Evolutionary conservation across 352 stramenopile species (phyloP), one percentile per base, ranked within the genome.

Genomic region (Phytophthora kernoviae): DNA sequence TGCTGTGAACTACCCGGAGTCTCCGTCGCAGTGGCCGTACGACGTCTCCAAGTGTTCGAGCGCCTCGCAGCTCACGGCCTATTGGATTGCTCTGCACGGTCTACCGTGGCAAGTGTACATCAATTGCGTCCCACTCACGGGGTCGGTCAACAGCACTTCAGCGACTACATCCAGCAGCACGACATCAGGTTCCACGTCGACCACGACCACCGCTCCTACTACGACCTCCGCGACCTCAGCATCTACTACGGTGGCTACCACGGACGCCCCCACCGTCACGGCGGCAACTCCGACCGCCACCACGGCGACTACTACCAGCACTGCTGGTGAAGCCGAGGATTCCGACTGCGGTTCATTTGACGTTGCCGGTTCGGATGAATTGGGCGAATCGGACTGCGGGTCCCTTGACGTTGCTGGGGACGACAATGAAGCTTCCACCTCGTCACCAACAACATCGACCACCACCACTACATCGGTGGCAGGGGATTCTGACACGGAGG

Each of bases 1-100:
- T 26, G 55, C 63, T 1, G 57, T 66, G 0, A 65, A 77, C 42
- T 73, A 76, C 57, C 51, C 54, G 0, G 61, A 52, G 4, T 42
- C 37, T 2, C 47, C 54, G 11, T 57, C 50, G 7, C 32, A 67
- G 17, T 61, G 58, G 50, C 51, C 57, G 4, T 62, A 68, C 63
- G 58, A 74, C 34, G 33, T 53, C 10, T 54, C 26, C 46, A 54
- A 65, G 51, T 60, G 56, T 36, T 0, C 54, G 26, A 46, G 59
- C 17, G 52, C 65, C 8, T 73, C 62, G 5, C 37, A 34, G 21
- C 58, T 81, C 14, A 70, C 60, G 8, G 57, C 64, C 9, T 73
- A 72, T 33, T 84, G 68, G 68, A 62, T 84, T 34, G 74, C 70
- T 4, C 37, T 84, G 41, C 74, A 84, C 27, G 57, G 59, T 4